phyloP scores from a whole-genome alignment of 1,139 yeast genomes.

The Protomyces pachydermus region DNA sequence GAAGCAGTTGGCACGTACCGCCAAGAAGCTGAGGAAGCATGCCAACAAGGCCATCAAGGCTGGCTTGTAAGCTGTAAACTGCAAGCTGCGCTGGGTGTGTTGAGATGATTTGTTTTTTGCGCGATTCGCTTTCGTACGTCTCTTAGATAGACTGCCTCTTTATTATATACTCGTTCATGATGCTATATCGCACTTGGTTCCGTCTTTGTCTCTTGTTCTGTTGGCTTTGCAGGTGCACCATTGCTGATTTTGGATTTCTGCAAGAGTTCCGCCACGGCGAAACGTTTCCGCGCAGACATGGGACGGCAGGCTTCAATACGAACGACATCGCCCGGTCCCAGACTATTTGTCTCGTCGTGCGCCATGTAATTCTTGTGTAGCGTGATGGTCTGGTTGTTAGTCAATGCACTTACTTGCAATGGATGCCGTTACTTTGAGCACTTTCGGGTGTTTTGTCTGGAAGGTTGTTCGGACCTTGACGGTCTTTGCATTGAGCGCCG shows the following conservation, averaged over 20 bases:
- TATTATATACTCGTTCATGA: no score
- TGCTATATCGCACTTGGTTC: no score
- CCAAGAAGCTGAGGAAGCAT: not conserved
- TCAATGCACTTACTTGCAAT: not conserved
- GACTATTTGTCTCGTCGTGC: constrained; percentile 21
- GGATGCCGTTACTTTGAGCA: constrained; percentile 5
- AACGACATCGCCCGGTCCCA: constrained; percentile 84
- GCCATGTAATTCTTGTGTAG: constrained; percentile 23
- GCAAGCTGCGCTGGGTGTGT: no score
- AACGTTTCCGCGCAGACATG: constrained; percentile 70
- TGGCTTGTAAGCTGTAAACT: not conserved
- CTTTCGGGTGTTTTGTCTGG: constrained; percentile 18
- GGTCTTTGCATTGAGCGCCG: constrained; percentile 23
- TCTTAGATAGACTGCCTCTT: no score
- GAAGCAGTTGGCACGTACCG: not conserved
- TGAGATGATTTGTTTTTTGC: no score
- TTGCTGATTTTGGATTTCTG: constrained; percentile 41
- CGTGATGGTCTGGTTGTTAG: not conserved
- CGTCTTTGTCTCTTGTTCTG: no score
- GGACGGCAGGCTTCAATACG: constrained; percentile 82
- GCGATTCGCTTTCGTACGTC: no score
- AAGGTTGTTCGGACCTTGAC: constrained; percentile 18
- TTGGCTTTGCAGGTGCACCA: not conserved
- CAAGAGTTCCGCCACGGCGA: constrained; percentile 82
- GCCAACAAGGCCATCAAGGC: not conserved